Conservation (phyloP, 805 yeast species). For the Saccharomycopsis selenospora region DNA sequence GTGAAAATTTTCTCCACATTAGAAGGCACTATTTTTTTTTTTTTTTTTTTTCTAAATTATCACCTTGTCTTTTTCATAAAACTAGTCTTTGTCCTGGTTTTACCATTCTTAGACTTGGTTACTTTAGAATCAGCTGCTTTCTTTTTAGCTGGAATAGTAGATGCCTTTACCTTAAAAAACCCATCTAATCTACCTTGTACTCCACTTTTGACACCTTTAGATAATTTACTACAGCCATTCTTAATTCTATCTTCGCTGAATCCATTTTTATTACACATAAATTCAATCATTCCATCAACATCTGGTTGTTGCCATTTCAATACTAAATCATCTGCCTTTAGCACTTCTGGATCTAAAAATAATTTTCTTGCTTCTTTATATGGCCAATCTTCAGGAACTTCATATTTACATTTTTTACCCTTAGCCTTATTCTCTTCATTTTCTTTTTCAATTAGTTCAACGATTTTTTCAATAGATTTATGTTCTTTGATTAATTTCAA, state of each 20-base stretch:
- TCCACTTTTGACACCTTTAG: constrained; percentile 76
- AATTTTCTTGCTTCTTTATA: constrained; percentile 79
- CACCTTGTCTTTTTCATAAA: constrained; percentile 9
- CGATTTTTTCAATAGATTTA: constrained; percentile 69
- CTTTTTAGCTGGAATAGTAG: constrained; percentile 29
- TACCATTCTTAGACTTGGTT: constrained; percentile 25
- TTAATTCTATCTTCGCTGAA: constrained; percentile 89
- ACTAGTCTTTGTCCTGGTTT: constrained; percentile 15
- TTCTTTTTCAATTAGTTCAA: constrained; percentile 45
- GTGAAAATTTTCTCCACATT: too few relatives aligned
- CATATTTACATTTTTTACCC: constrained; percentile 51
- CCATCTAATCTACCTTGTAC: constrained; percentile 92
- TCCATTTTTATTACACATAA: constrained; percentile 80
- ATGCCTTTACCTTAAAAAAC: constrained; percentile 68
- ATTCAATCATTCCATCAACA: constrained; percentile 72
- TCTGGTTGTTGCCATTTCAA: constrained; percentile 89
- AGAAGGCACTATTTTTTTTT: too few relatives aligned
- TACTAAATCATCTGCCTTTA: constrained; percentile 49
- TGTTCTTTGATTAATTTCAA: constrained; percentile 81
- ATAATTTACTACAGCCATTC: constrained; percentile 77
- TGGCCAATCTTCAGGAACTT: constrained; percentile 94
- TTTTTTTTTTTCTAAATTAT: too few relatives aligned
- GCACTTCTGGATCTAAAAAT: constrained; percentile 76
- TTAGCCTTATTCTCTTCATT: constrained; percentile 23
- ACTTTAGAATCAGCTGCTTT: constrained; percentile 30